Conservation (phyloP, 2,329 filamentous ascomycete genomes). For the Proliferodiscus dingleyae region DNA sequence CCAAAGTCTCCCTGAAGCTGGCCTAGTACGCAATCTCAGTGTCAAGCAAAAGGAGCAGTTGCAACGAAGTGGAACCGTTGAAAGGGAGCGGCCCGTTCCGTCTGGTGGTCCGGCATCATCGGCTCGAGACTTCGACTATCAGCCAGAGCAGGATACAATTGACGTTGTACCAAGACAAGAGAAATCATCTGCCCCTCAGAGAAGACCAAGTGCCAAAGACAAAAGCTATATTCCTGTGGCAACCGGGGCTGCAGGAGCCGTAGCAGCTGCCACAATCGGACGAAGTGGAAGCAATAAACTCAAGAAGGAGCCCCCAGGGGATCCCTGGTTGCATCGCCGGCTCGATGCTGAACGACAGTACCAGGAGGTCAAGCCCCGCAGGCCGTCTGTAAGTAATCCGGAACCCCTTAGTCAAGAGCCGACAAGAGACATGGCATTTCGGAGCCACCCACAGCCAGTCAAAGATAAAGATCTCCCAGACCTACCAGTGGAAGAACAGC, state of each 20-base stretch:
- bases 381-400: constrained; percentile 14
- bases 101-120: constrained; percentile 9
- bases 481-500: constrained; percentile 9
- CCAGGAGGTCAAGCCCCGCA: constrained; percentile 27
- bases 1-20: constrained; percentile 27
- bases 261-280: constrained; percentile 33
- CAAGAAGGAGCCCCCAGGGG: constrained; percentile 52
- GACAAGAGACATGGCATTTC: constrained; percentile 16
- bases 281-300: constrained; percentile 55
- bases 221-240: constrained; percentile 39
- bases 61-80: constrained; percentile 30
- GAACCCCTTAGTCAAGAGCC: constrained; percentile 13
- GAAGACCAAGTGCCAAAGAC: constrained; percentile 58
- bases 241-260: constrained; percentile 11
- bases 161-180: constrained; percentile 5
- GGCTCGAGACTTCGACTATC: constrained; percentile 23
- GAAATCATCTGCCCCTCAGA: constrained; percentile 32
- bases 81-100: constrained; percentile 25
- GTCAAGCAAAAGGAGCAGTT: constrained; percentile 33
- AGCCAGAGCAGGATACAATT: constrained; percentile 12
- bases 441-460: constrained; percentile 14
- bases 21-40: constrained; percentile 30
- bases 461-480: constrained; percentile 21
- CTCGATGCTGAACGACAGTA: constrained; percentile 40
- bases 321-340: constrained; percentile 42